A percentile compares a stretch with the other conserved stretches of the same genome.
Conservation (phyloP, 768 basidiomycete genomes). For the Boletus edulis region DNA sequence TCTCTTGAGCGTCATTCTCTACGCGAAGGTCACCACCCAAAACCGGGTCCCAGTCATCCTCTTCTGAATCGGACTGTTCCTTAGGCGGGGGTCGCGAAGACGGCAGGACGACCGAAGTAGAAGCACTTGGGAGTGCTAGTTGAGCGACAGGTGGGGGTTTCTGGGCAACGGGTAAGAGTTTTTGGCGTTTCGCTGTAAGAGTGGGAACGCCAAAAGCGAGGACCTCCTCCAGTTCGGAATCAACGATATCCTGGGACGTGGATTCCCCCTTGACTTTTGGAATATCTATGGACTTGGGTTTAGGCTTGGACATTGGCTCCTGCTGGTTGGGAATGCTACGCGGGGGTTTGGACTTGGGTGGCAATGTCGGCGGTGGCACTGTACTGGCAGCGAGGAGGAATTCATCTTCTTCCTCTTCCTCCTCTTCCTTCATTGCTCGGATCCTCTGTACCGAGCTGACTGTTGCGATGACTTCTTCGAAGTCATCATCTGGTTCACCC, state of each 20-base stretch:
- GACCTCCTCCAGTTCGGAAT: slow-evolving; percentile 41
- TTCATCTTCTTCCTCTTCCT: slow-evolving; percentile 33
- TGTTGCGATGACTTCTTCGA: slow-evolving; percentile 39
- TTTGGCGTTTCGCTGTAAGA: slow-evolving; percentile 34
- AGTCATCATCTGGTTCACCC: slow-evolving; percentile 43
- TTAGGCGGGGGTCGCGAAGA: slow-evolving; percentile 27
- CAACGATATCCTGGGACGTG: slow-evolving; percentile 14
- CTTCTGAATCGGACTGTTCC: slow-evolving; percentile 43
- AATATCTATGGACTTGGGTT: slow-evolving; percentile 24
- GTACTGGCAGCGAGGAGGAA: slow-evolving; percentile 23
- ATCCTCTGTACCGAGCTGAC: slow-evolving; percentile 26
- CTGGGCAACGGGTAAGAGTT: slow-evolving; percentile 18
- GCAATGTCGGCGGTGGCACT: slow-evolving; percentile 21
- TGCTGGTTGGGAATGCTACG: slow-evolving; percentile 25
- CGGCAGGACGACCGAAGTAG: slow-evolving; percentile 31
- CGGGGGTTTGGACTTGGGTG: slow-evolving; percentile 34
- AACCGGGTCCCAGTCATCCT: slow-evolving; percentile 54
- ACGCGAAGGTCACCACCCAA: slow-evolving; percentile 20
- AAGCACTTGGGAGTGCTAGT: slow-evolving; percentile 40
- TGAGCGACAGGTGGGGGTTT: slow-evolving; percentile 17
- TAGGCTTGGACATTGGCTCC: slow-evolving; percentile 24
- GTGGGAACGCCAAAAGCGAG: slow-evolving; percentile 50
- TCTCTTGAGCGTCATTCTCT: slow-evolving; percentile 33
- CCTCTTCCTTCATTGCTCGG: slow-evolving; percentile 31
- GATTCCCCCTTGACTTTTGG: slow-evolving; percentile 24